phyloP scores from a whole-genome alignment of 345 rosid genomes.

The Citropsis articulata region DNA sequence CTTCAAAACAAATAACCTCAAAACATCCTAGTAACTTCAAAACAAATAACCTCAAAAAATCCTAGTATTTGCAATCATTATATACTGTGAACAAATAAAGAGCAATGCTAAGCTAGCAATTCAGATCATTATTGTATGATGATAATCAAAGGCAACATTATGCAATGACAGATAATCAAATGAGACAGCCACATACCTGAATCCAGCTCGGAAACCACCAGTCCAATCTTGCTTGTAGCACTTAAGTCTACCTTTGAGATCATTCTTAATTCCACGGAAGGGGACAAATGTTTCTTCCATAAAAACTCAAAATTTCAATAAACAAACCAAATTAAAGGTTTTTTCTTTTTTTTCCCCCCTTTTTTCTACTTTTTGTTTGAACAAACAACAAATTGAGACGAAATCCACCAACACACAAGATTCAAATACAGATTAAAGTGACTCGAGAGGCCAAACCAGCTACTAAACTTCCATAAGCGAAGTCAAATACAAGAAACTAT shows the following conservation, averaged over 20 bases:
- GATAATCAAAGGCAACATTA: neutral
- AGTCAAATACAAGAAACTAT: conserved; percentile 17
- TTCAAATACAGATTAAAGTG: conserved; percentile 17
- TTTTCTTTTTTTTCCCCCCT: neutral
- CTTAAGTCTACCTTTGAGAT: conserved; percentile 57
- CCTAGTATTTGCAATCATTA: neutral
- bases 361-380: conserved; percentile 3
- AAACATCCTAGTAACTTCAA: too few species aligned
- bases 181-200: conserved; percentile 44
- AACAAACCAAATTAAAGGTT: neutral
- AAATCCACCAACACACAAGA: conserved; percentile 17
- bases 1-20: conserved; percentile 5
- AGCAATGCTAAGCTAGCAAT: conserved; percentile 3
- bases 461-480: conserved; percentile 31
- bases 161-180: neutral
- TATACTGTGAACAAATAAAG: neutral
- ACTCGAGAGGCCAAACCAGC: conserved; percentile 57
- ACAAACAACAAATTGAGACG: conserved; percentile 13
- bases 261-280: conserved; percentile 70
- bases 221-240: conserved; percentile 85
- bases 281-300: conserved; percentile 89
- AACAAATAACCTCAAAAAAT: neutral
- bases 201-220: conserved; percentile 63
- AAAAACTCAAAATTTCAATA: conserved; percentile 24
- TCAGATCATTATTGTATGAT: neutral